These are phyloP conservation scores for Psilocybe subaeruginosa DNA, from an alignment of 768 basidiomycete species.

Conservation along the genomic window DNA sequence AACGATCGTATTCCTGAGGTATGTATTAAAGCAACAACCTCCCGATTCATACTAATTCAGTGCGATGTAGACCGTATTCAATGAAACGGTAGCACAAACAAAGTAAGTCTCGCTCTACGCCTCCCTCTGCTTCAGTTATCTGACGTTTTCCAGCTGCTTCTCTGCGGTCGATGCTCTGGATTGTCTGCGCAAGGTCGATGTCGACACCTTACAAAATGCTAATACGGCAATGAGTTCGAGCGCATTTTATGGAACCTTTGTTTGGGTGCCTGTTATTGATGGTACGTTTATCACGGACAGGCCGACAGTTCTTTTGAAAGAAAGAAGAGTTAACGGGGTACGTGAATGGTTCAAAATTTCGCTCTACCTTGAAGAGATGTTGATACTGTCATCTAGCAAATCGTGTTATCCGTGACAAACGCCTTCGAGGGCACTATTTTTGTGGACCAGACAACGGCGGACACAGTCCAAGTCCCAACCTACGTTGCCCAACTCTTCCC, in stretches of 20 bases:
- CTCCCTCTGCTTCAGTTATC: neutral
- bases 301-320: conserved; percentile 38
- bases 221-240: conserved; percentile 33
- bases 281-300: conserved; percentile 46
- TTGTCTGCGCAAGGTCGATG: conserved; percentile 41
- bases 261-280: conserved; percentile 50
- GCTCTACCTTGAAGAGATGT: neutral
- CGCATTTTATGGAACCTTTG: conserved; percentile 41
- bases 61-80: conserved; percentile 14
- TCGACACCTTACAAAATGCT: conserved; percentile 29
- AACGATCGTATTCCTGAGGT: conserved; percentile 46
- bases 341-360: neutral
- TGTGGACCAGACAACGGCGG: conserved; percentile 33
- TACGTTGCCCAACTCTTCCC: conserved; percentile 47
- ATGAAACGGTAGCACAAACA: conserved; percentile 3
- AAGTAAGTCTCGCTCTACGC: neutral
- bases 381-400: conserved; percentile 25
- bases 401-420: conserved; percentile 42
- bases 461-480: conserved; percentile 27
- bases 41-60: conserved; percentile 8
- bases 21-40: neutral
- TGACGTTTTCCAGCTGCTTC: conserved; percentile 32
- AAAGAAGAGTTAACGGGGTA: conserved; percentile 21
- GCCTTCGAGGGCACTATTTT: conserved; percentile 39
- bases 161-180: conserved; percentile 32